Percentiles rank a stretch among this genome's conserved stretches.
Conservation (phyloP, 352 stramenopile species). For the Phytopythium mirpurense region DNA sequence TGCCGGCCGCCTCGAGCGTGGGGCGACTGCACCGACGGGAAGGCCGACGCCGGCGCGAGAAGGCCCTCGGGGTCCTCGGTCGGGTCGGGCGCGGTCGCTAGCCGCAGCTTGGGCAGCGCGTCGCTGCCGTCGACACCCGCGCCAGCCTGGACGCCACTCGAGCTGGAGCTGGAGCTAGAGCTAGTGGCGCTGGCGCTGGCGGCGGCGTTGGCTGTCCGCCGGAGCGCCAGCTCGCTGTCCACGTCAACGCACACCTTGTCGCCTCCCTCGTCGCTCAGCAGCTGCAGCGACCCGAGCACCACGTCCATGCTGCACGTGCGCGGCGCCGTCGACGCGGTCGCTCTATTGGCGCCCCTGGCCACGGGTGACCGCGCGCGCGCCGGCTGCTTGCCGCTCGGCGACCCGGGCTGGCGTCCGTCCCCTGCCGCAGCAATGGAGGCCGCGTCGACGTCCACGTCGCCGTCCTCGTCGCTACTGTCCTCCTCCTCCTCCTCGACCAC, state of each 20-base stretch:
- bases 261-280: slow-evolving; percentile 40
- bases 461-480: slow-evolving; percentile 38
- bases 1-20: slow-evolving; percentile 6
- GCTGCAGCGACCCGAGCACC: slow-evolving; percentile 43
- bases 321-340: slow-evolving; percentile 25
- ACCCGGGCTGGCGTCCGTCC: not conserved
- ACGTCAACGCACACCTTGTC: slow-evolving; percentile 63
- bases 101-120: slow-evolving; percentile 42
- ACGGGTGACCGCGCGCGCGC: not conserved
- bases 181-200: slow-evolving; percentile 8
- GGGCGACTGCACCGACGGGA: not conserved
- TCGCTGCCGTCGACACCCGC: slow-evolving; percentile 12
- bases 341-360: slow-evolving; percentile 4
- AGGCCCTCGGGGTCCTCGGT: slow-evolving; percentile 10
- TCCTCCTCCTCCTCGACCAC: slow-evolving; percentile 21
- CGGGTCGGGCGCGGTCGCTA: slow-evolving; percentile 29
- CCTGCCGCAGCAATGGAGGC: no score
- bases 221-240: slow-evolving; percentile 42
- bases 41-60: slow-evolving; percentile 4
- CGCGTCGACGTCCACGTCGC: no score
- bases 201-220: slow-evolving; percentile 13
- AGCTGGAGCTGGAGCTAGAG: no score
- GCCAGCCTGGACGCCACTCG: no score
- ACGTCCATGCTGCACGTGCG: slow-evolving; percentile 50
- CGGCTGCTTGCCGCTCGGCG: not conserved